A percentile compares a stretch with the other conserved stretches of the same genome.
Conservation (phyloP, 2,329 filamentous ascomycete genomes). For the Exserohilum rostratum region DNA sequence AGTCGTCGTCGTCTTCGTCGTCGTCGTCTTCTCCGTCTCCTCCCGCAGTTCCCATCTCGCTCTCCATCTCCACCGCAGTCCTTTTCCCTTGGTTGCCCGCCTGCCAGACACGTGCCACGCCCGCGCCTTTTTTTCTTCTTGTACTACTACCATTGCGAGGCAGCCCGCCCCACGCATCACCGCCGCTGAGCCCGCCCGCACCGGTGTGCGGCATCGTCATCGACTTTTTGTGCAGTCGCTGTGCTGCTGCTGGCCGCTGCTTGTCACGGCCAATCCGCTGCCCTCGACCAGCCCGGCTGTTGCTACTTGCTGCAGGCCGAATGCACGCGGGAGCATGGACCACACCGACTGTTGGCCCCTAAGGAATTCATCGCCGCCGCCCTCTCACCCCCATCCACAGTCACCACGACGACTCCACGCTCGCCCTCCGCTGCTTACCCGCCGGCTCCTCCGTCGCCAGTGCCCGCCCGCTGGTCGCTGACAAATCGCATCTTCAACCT, state of each 20-base stretch:
- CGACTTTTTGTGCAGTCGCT: too few species aligned
- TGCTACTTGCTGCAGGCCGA: conserved; percentile 8
- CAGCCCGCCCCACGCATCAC: too few species aligned
- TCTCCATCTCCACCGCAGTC: neutral
- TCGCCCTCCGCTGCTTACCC: conserved; percentile 34
- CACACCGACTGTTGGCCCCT: conserved; percentile 12
- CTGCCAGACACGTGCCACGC: too few species aligned
- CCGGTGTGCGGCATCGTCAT: too few species aligned
- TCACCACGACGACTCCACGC: conserved; percentile 37
- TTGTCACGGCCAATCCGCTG: too few species aligned
- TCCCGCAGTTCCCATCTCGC: neutral
- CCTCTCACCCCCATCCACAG: conserved; percentile 13
- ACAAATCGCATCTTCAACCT: conserved; percentile 51
- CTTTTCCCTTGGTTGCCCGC: too few species aligned
- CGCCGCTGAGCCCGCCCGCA: too few species aligned
- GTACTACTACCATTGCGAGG: too few species aligned
- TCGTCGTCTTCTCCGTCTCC: neutral
- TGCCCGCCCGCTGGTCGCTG: conserved; percentile 49
- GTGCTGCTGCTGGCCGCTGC: neutral
- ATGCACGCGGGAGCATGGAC: conserved; percentile 23
- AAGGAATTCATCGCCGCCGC: conserved; percentile 17
- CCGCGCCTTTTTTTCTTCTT: neutral
- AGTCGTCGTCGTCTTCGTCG: too few species aligned
- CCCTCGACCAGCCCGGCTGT: neutral
- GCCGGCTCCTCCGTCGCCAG: conserved; percentile 30